Conservation (phyloP, 345 rosid genomes). For the Capsella bursapastoris region DNA sequence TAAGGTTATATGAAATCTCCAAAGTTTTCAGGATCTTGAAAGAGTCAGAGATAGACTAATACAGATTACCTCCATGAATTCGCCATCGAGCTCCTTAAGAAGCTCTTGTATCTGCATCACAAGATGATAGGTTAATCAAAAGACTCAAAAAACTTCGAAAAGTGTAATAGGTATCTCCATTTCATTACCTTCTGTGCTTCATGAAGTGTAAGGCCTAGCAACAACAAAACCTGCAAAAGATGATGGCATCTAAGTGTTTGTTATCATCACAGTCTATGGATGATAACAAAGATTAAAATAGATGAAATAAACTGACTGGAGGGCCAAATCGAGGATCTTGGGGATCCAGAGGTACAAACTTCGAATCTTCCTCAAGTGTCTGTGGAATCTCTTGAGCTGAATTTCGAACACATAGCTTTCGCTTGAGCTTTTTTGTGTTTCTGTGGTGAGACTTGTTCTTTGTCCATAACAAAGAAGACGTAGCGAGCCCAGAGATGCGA, state of each 20-base stretch:
- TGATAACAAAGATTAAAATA: not conserved
- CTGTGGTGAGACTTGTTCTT: slow-evolving; percentile 17
- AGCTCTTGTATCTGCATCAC: slow-evolving; percentile 63
- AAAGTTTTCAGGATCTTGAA: slow-evolving; percentile 21
- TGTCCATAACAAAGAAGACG: slow-evolving; percentile 37
- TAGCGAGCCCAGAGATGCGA: not conserved
- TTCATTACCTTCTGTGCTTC: slow-evolving; percentile 67
- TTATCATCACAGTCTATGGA: slow-evolving; percentile 25
- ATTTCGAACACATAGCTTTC: slow-evolving; percentile 42
- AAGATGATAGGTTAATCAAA: slow-evolving; percentile 22
- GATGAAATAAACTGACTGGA: slow-evolving; percentile 78
- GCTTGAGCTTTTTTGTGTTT: slow-evolving; percentile 40
- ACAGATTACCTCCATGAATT: slow-evolving; percentile 73
- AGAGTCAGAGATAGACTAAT: not conserved
- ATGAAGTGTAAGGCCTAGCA: slow-evolving; percentile 68
- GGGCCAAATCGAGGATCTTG: slow-evolving; percentile 80
- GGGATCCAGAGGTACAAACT: slow-evolving; percentile 78
- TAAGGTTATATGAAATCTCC: slow-evolving; percentile 8
- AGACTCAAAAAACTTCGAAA: slow-evolving; percentile 2
- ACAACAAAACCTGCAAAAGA: slow-evolving; percentile 66
- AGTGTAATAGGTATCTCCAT: not conserved
- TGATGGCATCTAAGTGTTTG: slow-evolving; percentile 3
- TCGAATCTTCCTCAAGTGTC: slow-evolving; percentile 71
- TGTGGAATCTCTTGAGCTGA: slow-evolving; percentile 61
- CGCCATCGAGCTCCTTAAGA: slow-evolving; percentile 77